phyloP scores from a whole-genome alignment of 2,329 filamentous ascomycete genomes.

The Cadophora malorum region DNA sequence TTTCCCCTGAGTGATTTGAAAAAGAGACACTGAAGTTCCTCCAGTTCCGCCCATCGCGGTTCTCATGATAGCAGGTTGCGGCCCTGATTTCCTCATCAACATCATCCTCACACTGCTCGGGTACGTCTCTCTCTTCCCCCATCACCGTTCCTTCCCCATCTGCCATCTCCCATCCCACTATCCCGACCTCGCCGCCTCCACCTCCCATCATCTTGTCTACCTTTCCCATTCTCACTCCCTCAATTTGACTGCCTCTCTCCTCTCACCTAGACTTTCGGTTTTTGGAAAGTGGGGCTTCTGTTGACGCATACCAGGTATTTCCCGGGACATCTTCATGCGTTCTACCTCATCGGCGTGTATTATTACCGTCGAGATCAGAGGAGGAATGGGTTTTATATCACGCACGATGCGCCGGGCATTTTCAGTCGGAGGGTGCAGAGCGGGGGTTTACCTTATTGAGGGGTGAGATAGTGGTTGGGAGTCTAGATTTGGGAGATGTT shows the following conservation, averaged over 20 bases:
- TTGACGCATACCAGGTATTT: no score
- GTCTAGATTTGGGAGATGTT: no score
- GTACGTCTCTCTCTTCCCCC: slow-evolving; percentile 33
- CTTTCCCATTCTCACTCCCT: no score
- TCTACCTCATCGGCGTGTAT: slow-evolving; percentile 92
- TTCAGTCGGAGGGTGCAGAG: slow-evolving; percentile 29
- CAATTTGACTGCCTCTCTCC: no score
- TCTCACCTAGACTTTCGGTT: no score
- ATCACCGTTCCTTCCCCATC: no score
- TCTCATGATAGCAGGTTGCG: slow-evolving; percentile 90
- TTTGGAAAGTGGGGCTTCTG: no score
- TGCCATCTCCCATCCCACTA: no score
- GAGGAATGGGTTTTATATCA: slow-evolving; percentile 16
- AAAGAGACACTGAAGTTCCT: background rate
- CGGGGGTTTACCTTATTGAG: slow-evolving; percentile 23
- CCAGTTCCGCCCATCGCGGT: slow-evolving; percentile 87
- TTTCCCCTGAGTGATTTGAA: background rate
- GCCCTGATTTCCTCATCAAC: slow-evolving; percentile 87
- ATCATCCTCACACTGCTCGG: slow-evolving; percentile 79
- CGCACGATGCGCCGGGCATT: slow-evolving; percentile 18
- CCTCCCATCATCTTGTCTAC: no score
- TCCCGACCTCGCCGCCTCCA: no score
- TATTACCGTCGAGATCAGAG: slow-evolving; percentile 51
- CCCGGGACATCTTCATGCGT: slow-evolving; percentile 87
- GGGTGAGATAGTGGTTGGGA: no score